A percentile compares a stretch with the other conserved stretches of the same genome.
Evolutionary conservation across 73 alveolate species (phyloP).

Genomic region (Paramecium bursaria): DNA sequence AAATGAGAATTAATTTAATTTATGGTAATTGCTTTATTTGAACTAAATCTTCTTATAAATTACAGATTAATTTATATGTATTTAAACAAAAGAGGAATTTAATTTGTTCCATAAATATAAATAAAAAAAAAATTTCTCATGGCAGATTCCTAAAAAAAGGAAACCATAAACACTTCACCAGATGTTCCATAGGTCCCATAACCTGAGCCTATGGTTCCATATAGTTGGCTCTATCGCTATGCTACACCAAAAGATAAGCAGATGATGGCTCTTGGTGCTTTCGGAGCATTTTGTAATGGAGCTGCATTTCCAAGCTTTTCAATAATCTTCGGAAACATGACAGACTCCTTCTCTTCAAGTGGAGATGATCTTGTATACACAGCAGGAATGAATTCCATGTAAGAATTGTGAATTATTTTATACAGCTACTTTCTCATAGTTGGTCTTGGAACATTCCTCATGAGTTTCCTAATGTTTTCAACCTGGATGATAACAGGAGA

Average conservation of each 20-base stretch:
- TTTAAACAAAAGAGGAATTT: too few species aligned
- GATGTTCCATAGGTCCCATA: too few species aligned
- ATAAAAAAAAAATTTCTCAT: too few species aligned
- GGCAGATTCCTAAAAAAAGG: too few species aligned
- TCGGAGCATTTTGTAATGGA: constrained; percentile 73
- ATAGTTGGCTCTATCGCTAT: constrained; percentile 64
- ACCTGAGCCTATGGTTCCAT: constrained; percentile 59
- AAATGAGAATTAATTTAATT: too few species aligned
- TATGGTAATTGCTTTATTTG: too few species aligned
- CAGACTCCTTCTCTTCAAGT: constrained; percentile 68
- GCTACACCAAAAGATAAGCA: constrained; percentile 67
- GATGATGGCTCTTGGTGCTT: constrained; percentile 71
- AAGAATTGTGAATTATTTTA: not conserved
- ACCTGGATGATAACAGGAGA: constrained; percentile 74
- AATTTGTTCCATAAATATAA: too few species aligned
- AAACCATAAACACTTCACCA: too few species aligned
- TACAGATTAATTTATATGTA: too few species aligned
- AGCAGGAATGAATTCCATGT: constrained; percentile 57
- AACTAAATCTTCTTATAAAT: too few species aligned
- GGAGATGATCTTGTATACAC: constrained; percentile 65
- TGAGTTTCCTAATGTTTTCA: constrained; percentile 62
- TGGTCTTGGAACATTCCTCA: constrained; percentile 58
- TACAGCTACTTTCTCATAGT: constrained; percentile 65
- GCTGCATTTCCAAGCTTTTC: constrained; percentile 76
- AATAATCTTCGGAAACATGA: constrained; percentile 74